A percentile compares a stretch with the other conserved stretches of the same genome.
phyloP scores from a whole-genome alignment of 305 asterid species.

The Fraxinus nigra region DNA sequence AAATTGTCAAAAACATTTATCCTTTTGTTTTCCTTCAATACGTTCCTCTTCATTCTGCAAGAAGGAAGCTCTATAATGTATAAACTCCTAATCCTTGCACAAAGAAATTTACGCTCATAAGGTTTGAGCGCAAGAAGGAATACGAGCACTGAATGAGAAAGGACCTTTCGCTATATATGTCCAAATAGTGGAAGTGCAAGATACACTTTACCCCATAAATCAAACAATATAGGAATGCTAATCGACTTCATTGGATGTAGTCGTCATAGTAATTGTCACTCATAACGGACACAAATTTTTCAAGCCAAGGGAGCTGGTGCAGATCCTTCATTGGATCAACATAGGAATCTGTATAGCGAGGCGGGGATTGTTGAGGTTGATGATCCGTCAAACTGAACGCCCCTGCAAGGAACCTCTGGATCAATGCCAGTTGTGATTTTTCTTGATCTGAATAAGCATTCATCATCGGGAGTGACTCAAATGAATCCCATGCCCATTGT shows the following conservation, averaged over 20 bases:
- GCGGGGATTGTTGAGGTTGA: conserved; percentile 56
- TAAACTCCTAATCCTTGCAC: conserved; percentile 12
- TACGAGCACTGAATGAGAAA: conserved; percentile 2
- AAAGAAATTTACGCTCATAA: conserved; percentile 12
- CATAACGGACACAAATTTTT: conserved; percentile 82
- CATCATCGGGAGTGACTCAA: conserved; percentile 61
- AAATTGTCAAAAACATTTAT: conserved; percentile 21
- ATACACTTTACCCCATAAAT: conserved; percentile 39
- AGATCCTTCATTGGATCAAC: conserved; percentile 91
- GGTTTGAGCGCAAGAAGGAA: conserved; percentile 13
- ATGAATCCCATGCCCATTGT: conserved; percentile 93
- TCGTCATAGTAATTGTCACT: conserved; percentile 78
- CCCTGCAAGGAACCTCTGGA: conserved; percentile 88
- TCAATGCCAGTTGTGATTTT: conserved; percentile 85
- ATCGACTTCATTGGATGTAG: conserved; percentile 44
- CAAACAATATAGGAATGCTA: neutral
- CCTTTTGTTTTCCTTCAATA: conserved; percentile 9
- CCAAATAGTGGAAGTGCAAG: conserved; percentile 51
- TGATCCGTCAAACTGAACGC: conserved; percentile 68
- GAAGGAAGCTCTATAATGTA: conserved; percentile 20
- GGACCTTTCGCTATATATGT: neutral
- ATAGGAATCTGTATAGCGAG: conserved; percentile 67
- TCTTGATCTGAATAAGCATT: conserved; percentile 89
- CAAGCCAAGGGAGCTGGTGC: conserved; percentile 97
- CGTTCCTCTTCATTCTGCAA: conserved; percentile 11